Evolutionary conservation across 2,329 filamentous ascomycete species (phyloP).

Genomic region (Xylariaceae sp.): DNA sequence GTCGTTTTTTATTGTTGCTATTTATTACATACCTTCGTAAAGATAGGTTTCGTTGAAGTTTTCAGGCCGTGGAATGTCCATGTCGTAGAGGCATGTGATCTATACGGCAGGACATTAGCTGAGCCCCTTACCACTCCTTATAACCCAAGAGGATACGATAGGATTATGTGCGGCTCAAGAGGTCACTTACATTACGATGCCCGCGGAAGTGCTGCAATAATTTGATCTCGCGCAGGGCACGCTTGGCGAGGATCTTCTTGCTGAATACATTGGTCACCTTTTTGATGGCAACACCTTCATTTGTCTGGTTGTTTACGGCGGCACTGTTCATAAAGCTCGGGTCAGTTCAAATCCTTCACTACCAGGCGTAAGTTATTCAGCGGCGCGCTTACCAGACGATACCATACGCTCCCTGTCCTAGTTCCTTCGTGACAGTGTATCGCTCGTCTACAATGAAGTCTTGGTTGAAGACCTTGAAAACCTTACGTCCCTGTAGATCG

Average conservation of each 20-base stretch:
- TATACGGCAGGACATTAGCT: conserved; percentile 46
- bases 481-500: conserved; percentile 62
- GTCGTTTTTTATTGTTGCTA: neutral
- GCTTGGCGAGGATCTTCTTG: conserved; percentile 99
- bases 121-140: conserved; percentile 43
- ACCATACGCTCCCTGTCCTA: conserved; percentile 96
- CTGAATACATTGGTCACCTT: conserved; percentile 99
- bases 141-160: conserved; percentile 11
- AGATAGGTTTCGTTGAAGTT: conserved; percentile 99
- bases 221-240: conserved; percentile 97
- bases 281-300: conserved; percentile 96
- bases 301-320: conserved; percentile 87
- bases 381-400: conserved; percentile 82
- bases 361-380: neutral
- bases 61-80: conserved; percentile 96
- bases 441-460: conserved; percentile 98
- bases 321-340: conserved; percentile 62
- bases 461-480: conserved; percentile 99
- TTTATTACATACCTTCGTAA: conserved; percentile 79
- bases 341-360: neutral
- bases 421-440: conserved; percentile 98
- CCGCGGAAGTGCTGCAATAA: conserved; percentile 96
- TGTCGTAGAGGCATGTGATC: conserved; percentile 99
- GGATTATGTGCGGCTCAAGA: neutral
- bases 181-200: conserved; percentile 74